Conservation (phyloP, 345 rosid species). For the Boechera stricta region DNA sequence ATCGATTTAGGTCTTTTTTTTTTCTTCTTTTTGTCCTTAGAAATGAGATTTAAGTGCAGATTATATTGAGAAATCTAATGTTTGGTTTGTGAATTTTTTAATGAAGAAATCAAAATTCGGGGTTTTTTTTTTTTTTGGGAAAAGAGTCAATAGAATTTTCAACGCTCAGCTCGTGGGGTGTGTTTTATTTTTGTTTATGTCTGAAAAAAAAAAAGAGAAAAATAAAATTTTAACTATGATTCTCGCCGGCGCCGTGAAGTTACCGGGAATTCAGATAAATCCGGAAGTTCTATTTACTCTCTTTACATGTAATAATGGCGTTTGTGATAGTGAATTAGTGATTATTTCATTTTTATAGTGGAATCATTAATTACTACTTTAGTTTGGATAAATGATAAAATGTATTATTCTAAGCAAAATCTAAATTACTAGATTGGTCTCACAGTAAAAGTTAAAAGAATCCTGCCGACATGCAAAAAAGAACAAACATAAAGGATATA, state of each 20-base stretch:
- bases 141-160: slow-evolving; percentile 36
- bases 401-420: background rate
- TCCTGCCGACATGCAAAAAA: slow-evolving; percentile 12
- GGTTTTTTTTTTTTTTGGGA: background rate
- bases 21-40: background rate
- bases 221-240: background rate
- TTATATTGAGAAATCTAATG: background rate
- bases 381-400: slow-evolving; percentile 2
- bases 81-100: background rate
- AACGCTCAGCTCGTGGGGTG: slow-evolving; percentile 25
- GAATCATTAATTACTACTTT: background rate
- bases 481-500: background rate
- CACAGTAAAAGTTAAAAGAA: background rate
- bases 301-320: background rate
- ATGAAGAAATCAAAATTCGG: background rate
- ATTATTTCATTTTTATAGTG: background rate
- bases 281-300: background rate
- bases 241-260: slow-evolving; percentile 14
- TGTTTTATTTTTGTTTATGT: slow-evolving; percentile 1
- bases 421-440: background rate
- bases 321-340: background rate
- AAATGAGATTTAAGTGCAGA: slow-evolving; percentile 25
- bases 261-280: background rate
- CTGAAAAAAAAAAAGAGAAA: background rate
- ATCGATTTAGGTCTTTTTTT: background rate